Evolutionary conservation across 2,329 filamentous ascomycete species (phyloP).

Genomic region (Emmonsia crescens): DNA sequence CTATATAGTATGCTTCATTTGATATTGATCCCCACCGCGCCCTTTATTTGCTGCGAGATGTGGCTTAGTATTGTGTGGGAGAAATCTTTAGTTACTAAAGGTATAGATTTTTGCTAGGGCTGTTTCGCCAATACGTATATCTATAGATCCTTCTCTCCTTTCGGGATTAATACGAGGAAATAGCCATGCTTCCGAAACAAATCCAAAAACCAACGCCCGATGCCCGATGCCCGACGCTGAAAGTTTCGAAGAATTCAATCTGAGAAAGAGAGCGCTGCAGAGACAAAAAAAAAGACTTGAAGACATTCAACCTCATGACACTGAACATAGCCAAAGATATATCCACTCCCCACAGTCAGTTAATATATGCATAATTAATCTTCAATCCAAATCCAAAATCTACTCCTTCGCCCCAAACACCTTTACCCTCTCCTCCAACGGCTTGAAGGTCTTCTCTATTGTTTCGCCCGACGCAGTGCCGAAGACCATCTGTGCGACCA

Average conservation of each 20-base stretch:
- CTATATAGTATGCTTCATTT: not conserved
- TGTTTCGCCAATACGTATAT: not conserved
- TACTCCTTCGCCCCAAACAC: slow-evolving; percentile 35
- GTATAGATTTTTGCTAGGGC: not conserved
- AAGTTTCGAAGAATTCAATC: not conserved
- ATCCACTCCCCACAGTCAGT: not conserved
- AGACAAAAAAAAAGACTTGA: not conserved
- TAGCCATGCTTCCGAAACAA: not conserved
- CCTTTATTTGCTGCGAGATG: not conserved
- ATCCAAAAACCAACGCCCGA: not conserved
- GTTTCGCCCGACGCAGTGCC: slow-evolving; percentile 45
- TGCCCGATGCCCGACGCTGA: not conserved
- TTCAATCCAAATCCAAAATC: not conserved
- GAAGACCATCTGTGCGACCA: slow-evolving; percentile 78
- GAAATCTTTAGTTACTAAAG: not conserved
- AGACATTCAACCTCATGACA: not conserved
- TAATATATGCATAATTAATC: not conserved
- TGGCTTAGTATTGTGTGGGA: not conserved
- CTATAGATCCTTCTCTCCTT: not conserved
- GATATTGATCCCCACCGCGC: not conserved
- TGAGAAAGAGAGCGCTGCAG: not conserved
- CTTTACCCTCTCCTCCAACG: slow-evolving; percentile 58
- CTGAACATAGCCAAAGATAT: not conserved
- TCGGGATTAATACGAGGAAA: not conserved
- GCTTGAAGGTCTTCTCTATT: slow-evolving; percentile 53